These are phyloP conservation scores for Candida germanica DNA, from an alignment of 805 yeast species.

Conservation along the genomic window DNA sequence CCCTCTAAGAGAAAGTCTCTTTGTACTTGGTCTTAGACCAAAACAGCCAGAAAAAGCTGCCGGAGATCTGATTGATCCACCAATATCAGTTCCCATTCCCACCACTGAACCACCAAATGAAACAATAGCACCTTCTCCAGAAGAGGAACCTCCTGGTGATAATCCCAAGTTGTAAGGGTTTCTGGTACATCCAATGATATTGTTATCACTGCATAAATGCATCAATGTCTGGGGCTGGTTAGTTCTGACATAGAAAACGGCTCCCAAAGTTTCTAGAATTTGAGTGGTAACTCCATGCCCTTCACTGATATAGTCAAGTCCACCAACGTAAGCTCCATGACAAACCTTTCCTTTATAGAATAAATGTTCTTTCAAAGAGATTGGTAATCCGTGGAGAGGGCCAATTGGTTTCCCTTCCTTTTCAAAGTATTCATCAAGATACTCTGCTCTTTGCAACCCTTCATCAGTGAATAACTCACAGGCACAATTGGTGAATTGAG, in stretches of 20 bases:
- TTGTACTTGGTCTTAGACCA: constrained; percentile 41
- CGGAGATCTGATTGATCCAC: constrained; percentile 43
- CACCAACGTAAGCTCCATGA: constrained; percentile 39
- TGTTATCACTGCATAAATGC: constrained; percentile 43
- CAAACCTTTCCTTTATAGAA: constrained; percentile 32
- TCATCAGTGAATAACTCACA: constrained; percentile 50
- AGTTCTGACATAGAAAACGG: constrained; percentile 43
- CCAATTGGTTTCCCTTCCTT: constrained; percentile 51
- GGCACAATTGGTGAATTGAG: constrained; percentile 44
- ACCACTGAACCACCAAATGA: constrained; percentile 38
- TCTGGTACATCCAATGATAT: constrained; percentile 32
- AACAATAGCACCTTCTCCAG: constrained; percentile 44
- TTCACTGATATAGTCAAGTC: constrained; percentile 24
- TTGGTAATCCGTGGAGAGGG: constrained; percentile 65
- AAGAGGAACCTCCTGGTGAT: constrained; percentile 42
- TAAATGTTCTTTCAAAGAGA: constrained; percentile 54
- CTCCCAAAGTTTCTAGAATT: constrained; percentile 38
- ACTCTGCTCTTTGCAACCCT: constrained; percentile 55
- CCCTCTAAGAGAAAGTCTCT: constrained; percentile 34
- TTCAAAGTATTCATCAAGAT: constrained; percentile 48
- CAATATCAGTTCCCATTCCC: constrained; percentile 44
- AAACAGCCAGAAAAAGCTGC: constrained; percentile 40
- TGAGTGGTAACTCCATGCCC: constrained; percentile 30
- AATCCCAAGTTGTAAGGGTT: constrained; percentile 37
- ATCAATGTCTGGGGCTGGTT: constrained; percentile 43